These are phyloP conservation scores for Globisporangium megalacanthum DNA, from an alignment of 352 stramenopile genomes.

Conservation along the genomic window DNA sequence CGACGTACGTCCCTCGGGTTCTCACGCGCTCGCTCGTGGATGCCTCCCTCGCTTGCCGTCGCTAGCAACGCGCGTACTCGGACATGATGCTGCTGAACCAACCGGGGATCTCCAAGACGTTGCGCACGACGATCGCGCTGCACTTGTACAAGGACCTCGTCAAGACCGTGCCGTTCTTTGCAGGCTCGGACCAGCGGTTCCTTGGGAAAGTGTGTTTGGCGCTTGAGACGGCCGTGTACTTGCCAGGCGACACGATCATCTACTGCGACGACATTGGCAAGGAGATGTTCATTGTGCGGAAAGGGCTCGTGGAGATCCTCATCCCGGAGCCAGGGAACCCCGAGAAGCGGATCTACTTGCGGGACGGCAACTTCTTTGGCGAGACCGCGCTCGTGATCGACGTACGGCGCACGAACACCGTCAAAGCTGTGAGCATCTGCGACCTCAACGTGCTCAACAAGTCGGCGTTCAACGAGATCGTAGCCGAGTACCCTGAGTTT, in stretches of 20 bases:
- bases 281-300: conserved; percentile 86
- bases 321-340: conserved; percentile 39
- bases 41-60: conserved; percentile 2
- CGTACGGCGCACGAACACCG: conserved; percentile 70
- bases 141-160: conserved; percentile 79
- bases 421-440: conserved; percentile 72
- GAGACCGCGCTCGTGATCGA: conserved; percentile 77
- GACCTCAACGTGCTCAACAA: conserved; percentile 80
- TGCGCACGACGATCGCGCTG: conserved; percentile 71
- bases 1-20: no score
- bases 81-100: conserved; percentile 84
- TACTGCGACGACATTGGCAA: conserved; percentile 79
- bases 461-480: conserved; percentile 73
- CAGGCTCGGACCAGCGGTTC: conserved; percentile 62
- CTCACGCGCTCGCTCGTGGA: not conserved
- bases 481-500: conserved; percentile 74
- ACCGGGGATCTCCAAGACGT: conserved; percentile 67
- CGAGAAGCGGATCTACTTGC: conserved; percentile 65
- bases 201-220: conserved; percentile 76
- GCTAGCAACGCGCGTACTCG: conserved; percentile 78
- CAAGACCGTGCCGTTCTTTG: conserved; percentile 77
- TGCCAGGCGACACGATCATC: conserved; percentile 76
- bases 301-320: conserved; percentile 74
- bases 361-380: conserved; percentile 74
- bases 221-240: conserved; percentile 70